Evolutionary conservation across 2,329 filamentous ascomycete genomes (phyloP).

Genomic region (Tolypocladium cylindrosporum): DNA sequence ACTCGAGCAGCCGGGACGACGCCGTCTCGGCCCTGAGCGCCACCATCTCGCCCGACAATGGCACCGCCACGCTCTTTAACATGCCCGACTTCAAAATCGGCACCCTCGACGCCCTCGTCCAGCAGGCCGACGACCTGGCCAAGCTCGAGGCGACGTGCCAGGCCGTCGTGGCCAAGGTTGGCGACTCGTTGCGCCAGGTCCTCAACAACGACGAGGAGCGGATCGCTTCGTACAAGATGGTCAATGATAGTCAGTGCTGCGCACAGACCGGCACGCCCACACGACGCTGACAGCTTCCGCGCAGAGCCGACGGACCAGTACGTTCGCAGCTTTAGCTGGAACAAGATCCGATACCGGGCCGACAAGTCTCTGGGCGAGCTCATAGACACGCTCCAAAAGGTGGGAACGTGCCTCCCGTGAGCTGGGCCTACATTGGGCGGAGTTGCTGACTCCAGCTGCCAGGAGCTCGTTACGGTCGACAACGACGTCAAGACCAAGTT

Average conservation of each 20-base stretch:
- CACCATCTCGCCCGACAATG: slow-evolving; percentile 65
- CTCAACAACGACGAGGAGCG: slow-evolving; percentile 79
- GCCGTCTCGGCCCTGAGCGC: slow-evolving; percentile 67
- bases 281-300: slow-evolving; percentile 13
- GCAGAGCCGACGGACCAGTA: slow-evolving; percentile 94
- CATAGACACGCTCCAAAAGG: slow-evolving; percentile 82
- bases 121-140: slow-evolving; percentile 88
- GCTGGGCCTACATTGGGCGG: not conserved
- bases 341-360: slow-evolving; percentile 92
- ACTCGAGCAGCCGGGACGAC: slow-evolving; percentile 70
- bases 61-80: slow-evolving; percentile 64
- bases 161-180: slow-evolving; percentile 77
- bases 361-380: slow-evolving; percentile 85
- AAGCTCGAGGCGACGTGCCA: slow-evolving; percentile 79
- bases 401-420: slow-evolving; percentile 20
- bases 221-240: slow-evolving; percentile 77
- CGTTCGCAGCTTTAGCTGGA: slow-evolving; percentile 83
- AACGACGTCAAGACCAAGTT: slow-evolving; percentile 94
- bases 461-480: slow-evolving; percentile 88
- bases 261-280: not conserved
- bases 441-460: slow-evolving; percentile 1
- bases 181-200: slow-evolving; percentile 72
- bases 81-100: slow-evolving; percentile 97
- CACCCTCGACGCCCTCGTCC: slow-evolving; percentile 85
- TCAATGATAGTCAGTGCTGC: slow-evolving; percentile 71